phyloP scores from a whole-genome alignment of 805 yeast genomes.

The Pichia insulana region DNA sequence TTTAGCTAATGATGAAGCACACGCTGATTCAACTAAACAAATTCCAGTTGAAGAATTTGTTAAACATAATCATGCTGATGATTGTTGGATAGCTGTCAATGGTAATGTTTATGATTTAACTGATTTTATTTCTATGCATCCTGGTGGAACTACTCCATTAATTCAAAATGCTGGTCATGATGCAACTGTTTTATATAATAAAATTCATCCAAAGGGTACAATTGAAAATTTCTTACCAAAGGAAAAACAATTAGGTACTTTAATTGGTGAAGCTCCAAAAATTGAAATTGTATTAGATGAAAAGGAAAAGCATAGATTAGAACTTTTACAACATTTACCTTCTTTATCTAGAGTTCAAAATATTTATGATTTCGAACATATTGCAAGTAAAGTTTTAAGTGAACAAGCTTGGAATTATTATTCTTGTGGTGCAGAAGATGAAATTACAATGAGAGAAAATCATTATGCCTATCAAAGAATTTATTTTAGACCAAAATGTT shows the following conservation, averaged over 20 bases:
- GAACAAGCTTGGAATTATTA: conserved; percentile 87
- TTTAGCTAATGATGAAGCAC: conserved; percentile 6
- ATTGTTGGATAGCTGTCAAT: conserved; percentile 81
- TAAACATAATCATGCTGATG: conserved; percentile 47
- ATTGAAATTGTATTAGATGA: conserved; percentile 30
- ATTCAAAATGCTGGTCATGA: conserved; percentile 42
- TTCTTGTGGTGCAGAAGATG: conserved; percentile 88
- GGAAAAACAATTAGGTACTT: conserved; percentile 54
- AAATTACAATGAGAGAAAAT: conserved; percentile 80
- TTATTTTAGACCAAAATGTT: conserved; percentile 75
- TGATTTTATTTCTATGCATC: conserved; percentile 36
- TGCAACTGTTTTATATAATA: conserved; percentile 66
- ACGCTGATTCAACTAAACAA: background rate
- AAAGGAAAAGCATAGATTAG: conserved; percentile 37
- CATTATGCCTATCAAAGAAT: conserved; percentile 82
- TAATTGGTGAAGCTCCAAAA: conserved; percentile 28
- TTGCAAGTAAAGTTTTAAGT: conserved; percentile 71
- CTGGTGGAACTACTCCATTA: conserved; percentile 42
- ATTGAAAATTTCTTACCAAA: conserved; percentile 51
- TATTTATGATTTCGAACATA: conserved; percentile 75
- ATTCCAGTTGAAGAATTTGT: conserved; percentile 32
- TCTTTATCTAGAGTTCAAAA: conserved; percentile 66
- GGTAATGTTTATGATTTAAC: conserved; percentile 78
- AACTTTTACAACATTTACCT: conserved; percentile 47
- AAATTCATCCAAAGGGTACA: conserved; percentile 83